Evolutionary conservation across 768 basidiomycete genomes (phyloP).

Genomic region (Agaricus sinodeliciosus): DNA sequence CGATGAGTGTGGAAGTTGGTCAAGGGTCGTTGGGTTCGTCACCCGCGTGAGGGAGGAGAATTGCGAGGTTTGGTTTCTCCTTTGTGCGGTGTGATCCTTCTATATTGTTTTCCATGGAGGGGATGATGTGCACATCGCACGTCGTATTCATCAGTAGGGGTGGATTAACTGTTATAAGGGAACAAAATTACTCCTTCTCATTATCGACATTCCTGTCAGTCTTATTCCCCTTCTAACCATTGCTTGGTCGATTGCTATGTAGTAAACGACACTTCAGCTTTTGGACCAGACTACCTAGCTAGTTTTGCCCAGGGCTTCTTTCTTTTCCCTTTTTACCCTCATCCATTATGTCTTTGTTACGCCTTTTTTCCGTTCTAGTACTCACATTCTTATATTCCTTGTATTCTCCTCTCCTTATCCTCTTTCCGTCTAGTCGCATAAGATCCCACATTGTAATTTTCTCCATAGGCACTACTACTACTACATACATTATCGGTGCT

Average conservation of each 20-base stretch:
- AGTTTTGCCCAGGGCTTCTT: neutral
- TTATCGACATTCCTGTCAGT: neutral
- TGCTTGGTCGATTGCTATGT: neutral
- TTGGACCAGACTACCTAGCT: constrained; percentile 1
- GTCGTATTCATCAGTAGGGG: neutral
- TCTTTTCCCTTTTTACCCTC: neutral
- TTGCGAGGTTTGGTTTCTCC: neutral
- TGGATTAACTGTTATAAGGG: neutral
- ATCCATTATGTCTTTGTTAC: neutral
- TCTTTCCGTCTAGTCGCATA: constrained; percentile 5
- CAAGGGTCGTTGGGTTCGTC: constrained; percentile 3
- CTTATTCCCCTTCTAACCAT: neutral
- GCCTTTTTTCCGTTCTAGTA: neutral
- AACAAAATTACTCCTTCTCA: neutral
- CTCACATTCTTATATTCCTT: constrained; percentile 2
- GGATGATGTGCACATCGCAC: neutral
- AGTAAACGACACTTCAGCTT: neutral
- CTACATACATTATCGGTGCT: constrained; percentile 2
- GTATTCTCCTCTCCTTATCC: neutral
- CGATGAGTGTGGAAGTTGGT: constrained; percentile 1
- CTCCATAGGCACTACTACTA: constrained; percentile 3
- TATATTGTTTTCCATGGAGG: neutral
- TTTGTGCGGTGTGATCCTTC: neutral
- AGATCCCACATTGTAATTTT: constrained; percentile 3
- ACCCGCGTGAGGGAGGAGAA: neutral